A percentile compares a stretch with the other conserved stretches of the same genome.
phyloP scores from a whole-genome alignment of 805 yeast genomes.

The Candida ponderosae region DNA sequence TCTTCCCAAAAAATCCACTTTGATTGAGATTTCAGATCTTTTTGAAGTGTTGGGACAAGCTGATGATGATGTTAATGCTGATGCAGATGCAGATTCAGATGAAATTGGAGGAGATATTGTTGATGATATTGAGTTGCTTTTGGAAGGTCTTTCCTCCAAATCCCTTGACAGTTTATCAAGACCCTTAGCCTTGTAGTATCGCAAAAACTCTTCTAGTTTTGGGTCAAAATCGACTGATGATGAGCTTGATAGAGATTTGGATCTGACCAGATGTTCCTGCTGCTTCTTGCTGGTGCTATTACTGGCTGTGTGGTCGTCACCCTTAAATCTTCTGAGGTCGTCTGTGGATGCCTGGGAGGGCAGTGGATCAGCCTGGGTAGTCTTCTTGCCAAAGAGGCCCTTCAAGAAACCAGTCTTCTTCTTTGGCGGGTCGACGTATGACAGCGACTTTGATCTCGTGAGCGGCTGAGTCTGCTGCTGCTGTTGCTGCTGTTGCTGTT shows the following conservation, averaged over 20 bases:
- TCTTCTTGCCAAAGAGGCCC: constrained; percentile 23
- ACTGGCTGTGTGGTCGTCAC: neutral
- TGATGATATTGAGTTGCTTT: neutral
- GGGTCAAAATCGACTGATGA: constrained; percentile 29
- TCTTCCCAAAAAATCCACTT: constrained; percentile 32
- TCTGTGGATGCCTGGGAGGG: constrained; percentile 9
- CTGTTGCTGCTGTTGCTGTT: neutral
- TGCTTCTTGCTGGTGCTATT: neutral
- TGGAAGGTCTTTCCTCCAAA: constrained; percentile 1
- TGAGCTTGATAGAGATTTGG: constrained; percentile 3
- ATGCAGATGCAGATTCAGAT: constrained; percentile 3
- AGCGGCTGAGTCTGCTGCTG: constrained; percentile 9
- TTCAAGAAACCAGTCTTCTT: constrained; percentile 29
- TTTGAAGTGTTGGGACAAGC: neutral
- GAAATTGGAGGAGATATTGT: constrained; percentile 1
- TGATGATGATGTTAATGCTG: constrained; percentile 8
- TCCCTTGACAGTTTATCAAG: constrained; percentile 14
- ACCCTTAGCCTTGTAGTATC: constrained; percentile 26
- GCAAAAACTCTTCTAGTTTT: constrained; percentile 37
- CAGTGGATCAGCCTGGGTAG: constrained; percentile 7
- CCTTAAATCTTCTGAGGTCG: neutral
- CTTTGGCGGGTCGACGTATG: constrained; percentile 11
- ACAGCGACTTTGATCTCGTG: constrained; percentile 23
- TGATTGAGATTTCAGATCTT: constrained; percentile 2
- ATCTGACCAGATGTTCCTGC: constrained; percentile 3